These are phyloP conservation scores for Suhomyces sp. DNA, from an alignment of 805 yeast genomes.

Conservation along the genomic window DNA sequence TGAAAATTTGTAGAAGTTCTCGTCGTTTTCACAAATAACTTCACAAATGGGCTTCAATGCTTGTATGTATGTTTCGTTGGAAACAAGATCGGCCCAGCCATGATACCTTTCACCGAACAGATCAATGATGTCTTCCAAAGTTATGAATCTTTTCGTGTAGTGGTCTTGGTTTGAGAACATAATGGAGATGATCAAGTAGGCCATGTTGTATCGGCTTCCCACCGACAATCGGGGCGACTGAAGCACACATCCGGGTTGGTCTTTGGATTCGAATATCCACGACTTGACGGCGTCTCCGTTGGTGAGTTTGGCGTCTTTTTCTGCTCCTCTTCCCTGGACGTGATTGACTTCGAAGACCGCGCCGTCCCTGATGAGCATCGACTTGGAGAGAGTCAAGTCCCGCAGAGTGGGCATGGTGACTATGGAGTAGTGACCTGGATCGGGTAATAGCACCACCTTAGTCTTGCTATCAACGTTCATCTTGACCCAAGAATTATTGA, in stretches of 20 bases:
- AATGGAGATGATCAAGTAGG: constrained; percentile 37
- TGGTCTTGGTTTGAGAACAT: constrained; percentile 25
- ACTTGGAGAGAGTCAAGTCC: background rate
- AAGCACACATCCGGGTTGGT: constrained; percentile 32
- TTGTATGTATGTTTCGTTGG: constrained; percentile 13
- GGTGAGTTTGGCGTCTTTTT: constrained; percentile 15
- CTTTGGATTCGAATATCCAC: constrained; percentile 22
- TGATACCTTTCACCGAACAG: constrained; percentile 23
- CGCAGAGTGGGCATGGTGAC: constrained; percentile 5
- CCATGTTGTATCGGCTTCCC: constrained; percentile 38
- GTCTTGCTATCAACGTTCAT: constrained; percentile 1
- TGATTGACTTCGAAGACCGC: constrained; percentile 39
- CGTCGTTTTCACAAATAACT: constrained; percentile 30
- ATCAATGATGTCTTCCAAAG: constrained; percentile 46
- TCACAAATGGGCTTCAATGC: constrained; percentile 24
- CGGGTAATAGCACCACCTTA: constrained; percentile 3
- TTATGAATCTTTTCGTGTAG: constrained; percentile 28
- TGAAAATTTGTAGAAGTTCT: constrained; percentile 41
- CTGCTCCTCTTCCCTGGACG: constrained; percentile 27
- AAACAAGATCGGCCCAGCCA: constrained; percentile 23
- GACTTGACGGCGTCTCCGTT: constrained; percentile 41
- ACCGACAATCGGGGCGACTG: constrained; percentile 41
- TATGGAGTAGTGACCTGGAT: background rate
- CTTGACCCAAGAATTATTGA: no score
- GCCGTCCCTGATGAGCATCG: constrained; percentile 5